Base-by-base conservation (phyloP, 352 stramenopile genomes). In the Phytophthora rubi region DNA sequence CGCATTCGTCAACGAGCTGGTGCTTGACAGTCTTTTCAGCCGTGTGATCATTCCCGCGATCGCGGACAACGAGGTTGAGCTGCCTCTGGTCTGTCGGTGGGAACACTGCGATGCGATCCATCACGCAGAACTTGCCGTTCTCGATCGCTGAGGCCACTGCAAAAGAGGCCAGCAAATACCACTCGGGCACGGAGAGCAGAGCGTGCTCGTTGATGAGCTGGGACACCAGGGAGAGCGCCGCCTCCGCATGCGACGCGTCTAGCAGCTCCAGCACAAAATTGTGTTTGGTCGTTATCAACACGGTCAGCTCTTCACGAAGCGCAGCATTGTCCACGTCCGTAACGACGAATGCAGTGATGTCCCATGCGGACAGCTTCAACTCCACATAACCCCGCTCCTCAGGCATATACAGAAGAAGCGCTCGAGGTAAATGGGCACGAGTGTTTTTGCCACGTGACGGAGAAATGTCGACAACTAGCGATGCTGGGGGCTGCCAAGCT, bases 161-260 rank as follows among this genome's bases (percentile, higher is more conserved):
- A 8, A 78, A 65, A 8, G 77, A 78, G 3, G 53, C 74, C 3
- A 90, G 10, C 1, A 87, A 13, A 49, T 83, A 80, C 84, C 84
- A 90, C 37, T 85, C 65, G 0, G 84, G 84, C 0, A 83, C 64
- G 0, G 71, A 80, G 1, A 90, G 59, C 44, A 89, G 37, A 13
- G 80, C 75, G 49, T 90, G 75, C 32, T 89, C 74, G 44, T 82
- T 86, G 42, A 92, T 81, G 8, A 87, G 28, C 7, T 77, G 68
- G 2, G 84, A 90, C 3, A 89, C 68, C 0, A 89, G 58, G 2
- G 63, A 37, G 2, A 89, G 48, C 3, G 82, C 65, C 3, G 33
- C 8, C 16, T 87, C 78, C 3, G 76, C 81, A 6, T 81, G 54
- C 0, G 53, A 42, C 0, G 73, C 13, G 2, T 77, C 52, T 1